Evolutionary conservation across 768 basidiomycete species (phyloP), one percentile per base, ranked within the genome.

Genomic region (Tulasnella sp.): DNA sequence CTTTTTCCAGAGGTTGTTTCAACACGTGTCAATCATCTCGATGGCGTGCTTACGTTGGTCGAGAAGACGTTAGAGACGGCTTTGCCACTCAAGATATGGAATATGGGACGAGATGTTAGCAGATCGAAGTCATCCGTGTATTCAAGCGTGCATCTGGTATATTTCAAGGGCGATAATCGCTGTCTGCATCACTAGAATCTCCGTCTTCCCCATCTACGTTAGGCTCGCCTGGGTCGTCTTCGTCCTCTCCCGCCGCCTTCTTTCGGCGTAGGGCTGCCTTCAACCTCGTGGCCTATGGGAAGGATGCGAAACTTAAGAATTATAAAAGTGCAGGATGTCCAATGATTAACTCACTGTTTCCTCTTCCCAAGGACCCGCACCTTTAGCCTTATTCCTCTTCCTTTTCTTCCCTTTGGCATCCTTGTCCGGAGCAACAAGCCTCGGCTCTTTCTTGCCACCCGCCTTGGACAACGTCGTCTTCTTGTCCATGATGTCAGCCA

Each of bases 371-470:
- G 89, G 84, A 75, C 91, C 79, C 0, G 91, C 90, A 2, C 91
- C 91, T 79, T 94, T 93, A 2, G 92, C 92, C 90, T 92, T 92
- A 77, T 93, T 94, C 75, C 92, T 90, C 76, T 90, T 92, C 5
- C 90, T 88, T 32, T 86, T 83, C 73, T 87, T 83, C 16, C n/a
- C n/a, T n/a, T n/a, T n/a, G n/a, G 87, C 80, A 75, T 63, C 37
- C 34, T 66, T 71, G 35, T 62, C 68, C 6, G 63, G 69, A 4
- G 29, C 42, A 40, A 68, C 44, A 44, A 40, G 35, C 73, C 63
- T 52, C 29, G 29, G 36, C 63, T 65, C 69, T 5, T 35, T 36
- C 29, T 39, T 29, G 22, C 52, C 52, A 41, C 34, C 63, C 16
- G 37, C 40, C n/a, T 39, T 72, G 36, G 42, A 72, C 69, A 34